Conservation (phyloP, 352 stramenopile genomes). For the Phytophthora meadii region DNA sequence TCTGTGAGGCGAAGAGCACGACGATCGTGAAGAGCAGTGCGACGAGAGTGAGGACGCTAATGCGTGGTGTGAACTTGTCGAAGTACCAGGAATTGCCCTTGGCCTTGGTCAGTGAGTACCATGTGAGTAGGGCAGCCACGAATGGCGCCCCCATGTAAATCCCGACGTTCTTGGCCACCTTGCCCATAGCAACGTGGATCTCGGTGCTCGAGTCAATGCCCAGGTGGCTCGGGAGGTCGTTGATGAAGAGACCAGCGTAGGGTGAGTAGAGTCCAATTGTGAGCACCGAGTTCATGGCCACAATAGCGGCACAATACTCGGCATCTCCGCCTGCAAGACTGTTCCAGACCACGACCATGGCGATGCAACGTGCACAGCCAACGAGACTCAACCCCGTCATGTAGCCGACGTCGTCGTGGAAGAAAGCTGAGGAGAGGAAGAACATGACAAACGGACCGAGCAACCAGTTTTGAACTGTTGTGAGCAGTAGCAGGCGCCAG, state of each 20-base stretch:
- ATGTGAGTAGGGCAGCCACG: conserved; percentile 44
- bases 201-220: conserved; percentile 43
- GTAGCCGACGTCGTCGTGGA: conserved; percentile 55
- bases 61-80: conserved; percentile 49
- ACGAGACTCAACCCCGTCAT: conserved; percentile 68
- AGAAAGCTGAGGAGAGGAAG: conserved; percentile 52
- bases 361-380: conserved; percentile 69
- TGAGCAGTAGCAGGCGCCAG: conserved; percentile 59
- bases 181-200: conserved; percentile 49
- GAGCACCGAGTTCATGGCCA: conserved; percentile 73
- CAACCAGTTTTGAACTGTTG: conserved; percentile 65
- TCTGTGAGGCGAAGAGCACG: conserved; percentile 75
- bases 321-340: conserved; percentile 58
- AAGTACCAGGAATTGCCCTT: conserved; percentile 54
- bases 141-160: conserved; percentile 72
- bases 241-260: conserved; percentile 60
- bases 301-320: conserved; percentile 71
- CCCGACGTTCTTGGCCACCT: conserved; percentile 60
- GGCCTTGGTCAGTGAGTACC: conserved; percentile 41
- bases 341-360: conserved; percentile 85
- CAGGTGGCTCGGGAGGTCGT: conserved; percentile 52
- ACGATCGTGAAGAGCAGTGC: conserved; percentile 69
- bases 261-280: conserved; percentile 71
- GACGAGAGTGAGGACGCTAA: conserved; percentile 57
- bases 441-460: conserved; percentile 66